Conservation (phyloP, 176 grass and related monocot species). For the Carex scoparia region DNA sequence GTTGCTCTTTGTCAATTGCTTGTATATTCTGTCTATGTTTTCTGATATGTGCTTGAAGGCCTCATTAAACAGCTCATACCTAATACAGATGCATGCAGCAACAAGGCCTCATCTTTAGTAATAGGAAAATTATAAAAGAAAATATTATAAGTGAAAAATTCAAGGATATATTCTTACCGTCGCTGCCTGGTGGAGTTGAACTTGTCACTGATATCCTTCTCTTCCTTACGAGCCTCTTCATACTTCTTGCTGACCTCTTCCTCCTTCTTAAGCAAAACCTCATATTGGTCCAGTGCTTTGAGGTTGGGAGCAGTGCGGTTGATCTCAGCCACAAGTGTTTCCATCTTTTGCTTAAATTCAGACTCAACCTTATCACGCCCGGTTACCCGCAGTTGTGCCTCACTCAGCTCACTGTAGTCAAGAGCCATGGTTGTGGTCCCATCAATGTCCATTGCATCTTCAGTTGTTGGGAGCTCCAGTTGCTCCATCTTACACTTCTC, state of each 20-base stretch:
- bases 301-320: conserved; percentile 88
- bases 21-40: conserved; percentile 97
- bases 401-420: conserved; percentile 72
- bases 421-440: conserved; percentile 40
- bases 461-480: conserved; percentile 66
- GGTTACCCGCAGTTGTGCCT: conserved; percentile 54
- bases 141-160: conserved; percentile 9
- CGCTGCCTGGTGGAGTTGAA: conserved; percentile 73
- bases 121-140: not conserved
- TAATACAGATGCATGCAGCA: conserved; percentile 23
- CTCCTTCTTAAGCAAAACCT: conserved; percentile 73
- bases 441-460: conserved; percentile 77
- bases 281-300: conserved; percentile 96
- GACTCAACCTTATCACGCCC: conserved; percentile 79
- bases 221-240: conserved; percentile 89
- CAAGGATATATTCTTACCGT: conserved; percentile 42
- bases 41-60: conserved; percentile 98
- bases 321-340: conserved; percentile 60
- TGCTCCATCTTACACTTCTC: conserved; percentile 92
- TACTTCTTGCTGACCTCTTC: conserved; percentile 86
- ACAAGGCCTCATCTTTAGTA: conserved; percentile 25
- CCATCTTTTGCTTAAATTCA: conserved; percentile 76
- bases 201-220: conserved; percentile 81
- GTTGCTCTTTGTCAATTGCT: conserved; percentile 91
- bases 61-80: conserved; percentile 92